Evolutionary conservation across 257 asterid genomes (phyloP), one percentile per base, ranked within the genome.

Genomic region (Lycium ferocissimum): DNA sequence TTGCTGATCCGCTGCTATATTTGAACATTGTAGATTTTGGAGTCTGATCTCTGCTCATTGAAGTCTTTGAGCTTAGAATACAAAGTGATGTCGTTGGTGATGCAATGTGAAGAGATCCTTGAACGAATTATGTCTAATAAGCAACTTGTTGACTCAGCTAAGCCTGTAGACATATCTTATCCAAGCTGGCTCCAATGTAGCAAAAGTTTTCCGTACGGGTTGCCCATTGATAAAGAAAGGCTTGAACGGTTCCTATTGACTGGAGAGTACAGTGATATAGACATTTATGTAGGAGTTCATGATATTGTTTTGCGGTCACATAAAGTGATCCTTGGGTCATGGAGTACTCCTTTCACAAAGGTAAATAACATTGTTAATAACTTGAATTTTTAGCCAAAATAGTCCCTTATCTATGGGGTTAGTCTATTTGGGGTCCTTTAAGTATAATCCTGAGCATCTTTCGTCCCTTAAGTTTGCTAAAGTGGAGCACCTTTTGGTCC

Each of bases 271-370:
- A 93, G 98, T 90, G 99, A 97, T 86, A 90, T 97, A 10, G 94
- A 91, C 72, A 87, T 97, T 62, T 85, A 87, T 88, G 89, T 95
- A 53, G 97, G 95, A 86, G 97, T 93, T 84, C 90, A 91, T 80
- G 95, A 91, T 80, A 86, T 86, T 73, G 92, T 91, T 84, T 91
- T 92, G n/a, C 89, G 70, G 65, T 87, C 94, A 43, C 99, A 97
- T 88, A 92, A 91, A 90, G 89, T 97, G 86, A 91, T 95, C 88
- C 97, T 95, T 89, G 94, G 98, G 81, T 88, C 94, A 80, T 95
- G 99, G 99, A 97, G 99, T 88, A 83, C 89, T 86, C 98, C 98
- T 86, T 95, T 97, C 79, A 88, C 95, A 47, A 97, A 97, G 98
- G 99, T 95, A 92, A 40, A 70, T 17, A 8, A n/a, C 78, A 54